These are phyloP conservation scores for Domatiomyces catenatus DNA, from an alignment of 2,329 filamentous ascomycete genomes.

Conservation along the genomic window DNA sequence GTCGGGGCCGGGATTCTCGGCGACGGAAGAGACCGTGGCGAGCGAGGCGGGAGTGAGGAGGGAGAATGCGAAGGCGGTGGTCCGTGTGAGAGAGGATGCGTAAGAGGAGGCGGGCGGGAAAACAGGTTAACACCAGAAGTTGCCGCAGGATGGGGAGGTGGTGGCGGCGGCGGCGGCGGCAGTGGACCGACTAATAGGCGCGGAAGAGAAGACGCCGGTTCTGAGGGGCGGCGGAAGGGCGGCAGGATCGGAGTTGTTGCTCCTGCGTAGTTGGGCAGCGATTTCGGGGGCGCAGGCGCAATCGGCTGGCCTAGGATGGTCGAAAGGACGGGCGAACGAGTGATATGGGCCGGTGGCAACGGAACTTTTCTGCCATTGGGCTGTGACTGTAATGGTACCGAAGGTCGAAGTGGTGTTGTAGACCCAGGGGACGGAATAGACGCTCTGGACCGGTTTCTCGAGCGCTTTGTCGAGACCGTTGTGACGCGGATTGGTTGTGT, in stretches of 20 bases:
- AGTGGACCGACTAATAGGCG: not conserved
- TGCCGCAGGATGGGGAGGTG: not conserved
- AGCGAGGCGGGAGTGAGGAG: not conserved
- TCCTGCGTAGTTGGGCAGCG: not conserved
- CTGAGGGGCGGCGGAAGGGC: not conserved
- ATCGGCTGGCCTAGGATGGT: constrained; percentile 10
- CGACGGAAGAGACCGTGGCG: not conserved
- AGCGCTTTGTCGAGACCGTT: not conserved
- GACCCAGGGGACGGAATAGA: not conserved
- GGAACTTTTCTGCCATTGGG: not conserved
- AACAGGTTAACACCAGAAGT: not conserved
- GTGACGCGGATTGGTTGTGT: not conserved
- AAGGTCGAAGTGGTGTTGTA: not conserved
- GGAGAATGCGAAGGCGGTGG: not conserved
- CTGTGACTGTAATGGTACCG: not conserved
- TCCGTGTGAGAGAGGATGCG: not conserved
- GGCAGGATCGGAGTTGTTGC: not conserved
- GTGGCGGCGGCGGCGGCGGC: not conserved
- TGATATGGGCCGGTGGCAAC: not conserved
- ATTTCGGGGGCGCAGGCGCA: constrained; percentile 9
- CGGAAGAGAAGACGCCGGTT: not conserved
- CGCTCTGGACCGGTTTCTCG: not conserved
- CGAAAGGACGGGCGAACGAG: constrained; percentile 1
- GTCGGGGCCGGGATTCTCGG: not conserved
- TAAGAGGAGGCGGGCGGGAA: not conserved